Evolutionary conservation across 441 rosid species (phyloP).

Genomic region (Erodium chrysanthum): DNA sequence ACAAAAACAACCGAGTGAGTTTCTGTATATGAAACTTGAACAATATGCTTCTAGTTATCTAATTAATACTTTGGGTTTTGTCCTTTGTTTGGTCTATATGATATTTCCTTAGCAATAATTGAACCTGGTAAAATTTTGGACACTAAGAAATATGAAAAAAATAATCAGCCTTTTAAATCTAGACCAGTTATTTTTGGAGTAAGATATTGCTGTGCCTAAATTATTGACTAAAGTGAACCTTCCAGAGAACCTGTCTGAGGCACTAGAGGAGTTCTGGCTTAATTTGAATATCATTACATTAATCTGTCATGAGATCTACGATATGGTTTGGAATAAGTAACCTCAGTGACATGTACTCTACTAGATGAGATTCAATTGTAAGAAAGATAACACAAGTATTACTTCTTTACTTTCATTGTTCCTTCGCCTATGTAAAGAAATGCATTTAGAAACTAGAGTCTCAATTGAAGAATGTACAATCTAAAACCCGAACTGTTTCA

Average conservation of each 20-base stretch:
- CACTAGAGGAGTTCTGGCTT: not conserved
- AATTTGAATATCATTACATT: not conserved
- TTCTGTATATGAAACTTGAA: slow-evolving; percentile 10
- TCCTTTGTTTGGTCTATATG: not conserved
- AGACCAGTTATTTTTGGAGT: not conserved
- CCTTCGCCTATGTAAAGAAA: not conserved
- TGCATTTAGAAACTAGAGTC: not conserved
- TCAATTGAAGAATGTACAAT: not conserved
- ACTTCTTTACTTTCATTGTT: not conserved
- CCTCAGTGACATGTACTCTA: not conserved
- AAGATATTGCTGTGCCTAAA: not conserved
- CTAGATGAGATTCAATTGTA: not conserved
- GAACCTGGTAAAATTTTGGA: not conserved
- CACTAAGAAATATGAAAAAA: not conserved
- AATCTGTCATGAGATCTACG: not conserved
- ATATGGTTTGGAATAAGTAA: not conserved
- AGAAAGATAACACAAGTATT: not conserved
- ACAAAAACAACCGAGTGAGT: slow-evolving; percentile 73
- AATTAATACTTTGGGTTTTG: not conserved
- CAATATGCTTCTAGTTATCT: not conserved
- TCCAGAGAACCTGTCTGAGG: not conserved
- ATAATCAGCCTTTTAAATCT: not conserved
- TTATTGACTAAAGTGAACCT: not conserved
- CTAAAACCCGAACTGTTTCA: not conserved
- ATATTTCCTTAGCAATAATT: not conserved